phyloP scores from a whole-genome alignment of 1,139 yeast genomes.

The Kodamaea alishanica region DNA sequence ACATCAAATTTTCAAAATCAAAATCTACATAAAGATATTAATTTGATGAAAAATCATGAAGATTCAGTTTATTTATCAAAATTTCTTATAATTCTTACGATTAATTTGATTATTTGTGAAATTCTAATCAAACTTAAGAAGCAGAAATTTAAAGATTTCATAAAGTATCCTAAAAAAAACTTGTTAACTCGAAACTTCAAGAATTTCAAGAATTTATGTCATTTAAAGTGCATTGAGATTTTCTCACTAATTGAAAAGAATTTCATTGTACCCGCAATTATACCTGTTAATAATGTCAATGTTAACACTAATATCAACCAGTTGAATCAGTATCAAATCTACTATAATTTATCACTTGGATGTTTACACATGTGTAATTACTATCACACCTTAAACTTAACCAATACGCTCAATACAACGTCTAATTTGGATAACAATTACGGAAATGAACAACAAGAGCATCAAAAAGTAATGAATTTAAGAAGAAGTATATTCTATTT shows the following conservation, averaged over 20 bases:
- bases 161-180: constrained; percentile 18
- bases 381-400: constrained; percentile 29
- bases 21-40: constrained; percentile 14
- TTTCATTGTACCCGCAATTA: constrained; percentile 25
- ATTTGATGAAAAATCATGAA: constrained; percentile 24
- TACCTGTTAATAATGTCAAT: constrained; percentile 12
- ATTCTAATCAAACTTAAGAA: constrained; percentile 29
- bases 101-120: constrained; percentile 31
- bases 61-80: constrained; percentile 34
- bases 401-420: constrained; percentile 17
- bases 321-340: constrained; percentile 27
- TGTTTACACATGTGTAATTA: constrained; percentile 35
- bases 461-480: constrained; percentile 33
- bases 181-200: constrained; percentile 20
- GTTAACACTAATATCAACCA: constrained; percentile 12
- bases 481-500: constrained; percentile 36
- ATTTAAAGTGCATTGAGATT: constrained; percentile 28
- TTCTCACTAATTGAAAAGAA: constrained; percentile 29
- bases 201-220: constrained; percentile 26
- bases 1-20: constrained; percentile 18
- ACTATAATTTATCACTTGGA: constrained; percentile 33
- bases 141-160: constrained; percentile 22
- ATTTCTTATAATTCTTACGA: constrained; percentile 27
- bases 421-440: constrained; percentile 15
- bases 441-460: constrained; percentile 23